Percentiles rank a stretch among this genome's conserved stretches.
Conservation (phyloP, 2,329 filamentous ascomycete genomes). For the Penicillium sp. region DNA sequence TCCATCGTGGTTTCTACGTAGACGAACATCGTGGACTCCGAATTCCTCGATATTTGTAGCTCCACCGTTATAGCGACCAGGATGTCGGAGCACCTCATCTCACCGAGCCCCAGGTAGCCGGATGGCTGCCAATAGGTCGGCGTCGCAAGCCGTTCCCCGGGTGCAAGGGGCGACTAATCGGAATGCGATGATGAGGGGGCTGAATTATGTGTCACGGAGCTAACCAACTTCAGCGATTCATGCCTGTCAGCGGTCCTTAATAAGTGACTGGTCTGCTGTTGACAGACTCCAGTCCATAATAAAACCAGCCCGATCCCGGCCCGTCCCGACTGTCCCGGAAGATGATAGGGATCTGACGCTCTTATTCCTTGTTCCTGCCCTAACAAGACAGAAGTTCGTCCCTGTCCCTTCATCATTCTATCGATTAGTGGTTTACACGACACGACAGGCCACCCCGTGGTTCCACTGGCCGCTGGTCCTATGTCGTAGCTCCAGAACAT, state of each 20-base stretch:
- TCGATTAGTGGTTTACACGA: neutral
- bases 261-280: neutral
- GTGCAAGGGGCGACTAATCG: slow-evolving; percentile 10
- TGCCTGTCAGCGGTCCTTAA: neutral
- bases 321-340: slow-evolving; percentile 8
- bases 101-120: neutral
- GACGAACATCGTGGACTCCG: neutral
- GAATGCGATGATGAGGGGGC: slow-evolving; percentile 13
- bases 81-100: neutral
- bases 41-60: neutral
- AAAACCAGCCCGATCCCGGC: slow-evolving; percentile 5
- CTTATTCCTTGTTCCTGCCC: neutral
- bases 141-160: neutral
- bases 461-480: slow-evolving; percentile 1
- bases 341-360: slow-evolving; percentile 7
- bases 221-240: neutral
- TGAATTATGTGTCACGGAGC: slow-evolving; percentile 5
- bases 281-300: neutral
- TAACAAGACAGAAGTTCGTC: neutral
- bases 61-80: neutral
- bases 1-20: neutral
- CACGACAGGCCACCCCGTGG: neutral
- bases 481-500: slow-evolving; percentile 1
- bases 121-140: slow-evolving; percentile 1
- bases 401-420: neutral